Evolutionary conservation across 2,329 filamentous ascomycete genomes (phyloP).

Genomic region (Colletotrichum musicola): DNA sequence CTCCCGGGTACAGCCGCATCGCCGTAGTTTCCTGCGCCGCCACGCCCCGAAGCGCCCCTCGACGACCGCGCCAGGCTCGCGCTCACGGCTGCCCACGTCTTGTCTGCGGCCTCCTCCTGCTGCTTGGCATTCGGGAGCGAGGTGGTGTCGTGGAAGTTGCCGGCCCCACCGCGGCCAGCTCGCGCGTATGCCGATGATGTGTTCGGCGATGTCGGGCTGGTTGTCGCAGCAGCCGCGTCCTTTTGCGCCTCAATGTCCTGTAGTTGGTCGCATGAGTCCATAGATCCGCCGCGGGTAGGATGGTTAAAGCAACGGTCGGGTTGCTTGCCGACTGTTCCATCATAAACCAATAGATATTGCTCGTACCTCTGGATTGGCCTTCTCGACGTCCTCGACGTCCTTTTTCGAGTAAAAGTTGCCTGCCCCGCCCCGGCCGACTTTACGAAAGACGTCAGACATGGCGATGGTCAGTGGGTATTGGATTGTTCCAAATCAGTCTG

Average conservation of each 20-base stretch:
- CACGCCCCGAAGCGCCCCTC: conserved; percentile 58
- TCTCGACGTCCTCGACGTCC: conserved; percentile 61
- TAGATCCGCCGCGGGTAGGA: neutral
- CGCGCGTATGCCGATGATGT: conserved; percentile 49
- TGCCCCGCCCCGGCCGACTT: conserved; percentile 72
- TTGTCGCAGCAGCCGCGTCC: conserved; percentile 41
- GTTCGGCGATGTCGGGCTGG: conserved; percentile 41
- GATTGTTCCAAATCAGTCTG: neutral
- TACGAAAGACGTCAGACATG: conserved; percentile 59
- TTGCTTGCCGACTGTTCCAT: too few species aligned
- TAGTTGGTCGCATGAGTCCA: neutral
- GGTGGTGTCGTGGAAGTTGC: conserved; percentile 65
- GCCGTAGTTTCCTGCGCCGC: conserved; percentile 70
- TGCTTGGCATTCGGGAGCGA: conserved; percentile 49
- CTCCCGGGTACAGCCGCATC: conserved; percentile 43
- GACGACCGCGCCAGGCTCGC: conserved; percentile 44
- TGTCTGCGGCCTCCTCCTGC: conserved; percentile 50
- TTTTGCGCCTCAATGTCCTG: conserved; percentile 52
- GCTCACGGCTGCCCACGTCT: conserved; percentile 50
- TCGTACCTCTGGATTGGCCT: conserved; percentile 42
- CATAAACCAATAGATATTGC: too few species aligned
- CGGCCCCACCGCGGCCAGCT: conserved; percentile 71
- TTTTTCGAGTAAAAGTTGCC: conserved; percentile 71
- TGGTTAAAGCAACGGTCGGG: too few species aligned
- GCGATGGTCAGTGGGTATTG: conserved; percentile 5